Evolutionary conservation across 1,284 basidiomycete genomes (phyloP).

Genomic region (Cutaneotrichosporon mucoides): DNA sequence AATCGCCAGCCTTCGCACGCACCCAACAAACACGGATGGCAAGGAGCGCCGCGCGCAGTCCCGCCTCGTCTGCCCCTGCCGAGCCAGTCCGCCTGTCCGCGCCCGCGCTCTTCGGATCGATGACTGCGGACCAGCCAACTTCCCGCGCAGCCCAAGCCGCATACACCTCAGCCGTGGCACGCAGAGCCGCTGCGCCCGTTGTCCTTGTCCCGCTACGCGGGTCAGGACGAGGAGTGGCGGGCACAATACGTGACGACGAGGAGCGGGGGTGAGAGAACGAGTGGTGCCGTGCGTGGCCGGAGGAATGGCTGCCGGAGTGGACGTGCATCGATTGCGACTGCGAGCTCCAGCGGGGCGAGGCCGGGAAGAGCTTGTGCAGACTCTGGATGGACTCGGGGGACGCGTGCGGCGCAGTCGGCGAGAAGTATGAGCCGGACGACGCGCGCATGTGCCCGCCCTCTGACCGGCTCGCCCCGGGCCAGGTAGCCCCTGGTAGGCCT

Average conservation of each 20-base stretch:
- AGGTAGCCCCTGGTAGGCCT: too few species aligned
- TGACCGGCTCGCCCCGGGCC: too few species aligned
- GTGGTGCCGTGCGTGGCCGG: neutral
- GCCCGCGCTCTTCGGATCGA: slow-evolving; percentile 36
- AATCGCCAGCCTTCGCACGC: slow-evolving; percentile 24
- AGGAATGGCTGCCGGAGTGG: too few species aligned
- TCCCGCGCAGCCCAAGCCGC: slow-evolving; percentile 48
- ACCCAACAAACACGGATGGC: slow-evolving; percentile 44
- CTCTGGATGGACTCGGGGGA: neutral
- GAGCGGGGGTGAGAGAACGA: neutral
- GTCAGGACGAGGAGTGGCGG: neutral
- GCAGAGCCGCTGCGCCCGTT: slow-evolving; percentile 29
- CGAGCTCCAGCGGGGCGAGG: too few species aligned
- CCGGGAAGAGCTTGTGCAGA: neutral
- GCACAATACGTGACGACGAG: slow-evolving; percentile 2
- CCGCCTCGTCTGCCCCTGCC: slow-evolving; percentile 41
- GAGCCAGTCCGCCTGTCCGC: slow-evolving; percentile 40
- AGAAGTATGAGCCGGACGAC: slow-evolving; percentile 10
- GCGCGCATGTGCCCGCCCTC: neutral
- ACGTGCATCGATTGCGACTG: neutral
- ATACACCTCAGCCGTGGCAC: slow-evolving; percentile 48
- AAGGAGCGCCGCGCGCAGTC: slow-evolving; percentile 42
- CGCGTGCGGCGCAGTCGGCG: slow-evolving; percentile 10
- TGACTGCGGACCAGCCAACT: slow-evolving; percentile 48
- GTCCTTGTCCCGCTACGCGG: slow-evolving; percentile 12